phyloP scores from a whole-genome alignment of 306 rosid species.

The Albizia julibrissin region DNA sequence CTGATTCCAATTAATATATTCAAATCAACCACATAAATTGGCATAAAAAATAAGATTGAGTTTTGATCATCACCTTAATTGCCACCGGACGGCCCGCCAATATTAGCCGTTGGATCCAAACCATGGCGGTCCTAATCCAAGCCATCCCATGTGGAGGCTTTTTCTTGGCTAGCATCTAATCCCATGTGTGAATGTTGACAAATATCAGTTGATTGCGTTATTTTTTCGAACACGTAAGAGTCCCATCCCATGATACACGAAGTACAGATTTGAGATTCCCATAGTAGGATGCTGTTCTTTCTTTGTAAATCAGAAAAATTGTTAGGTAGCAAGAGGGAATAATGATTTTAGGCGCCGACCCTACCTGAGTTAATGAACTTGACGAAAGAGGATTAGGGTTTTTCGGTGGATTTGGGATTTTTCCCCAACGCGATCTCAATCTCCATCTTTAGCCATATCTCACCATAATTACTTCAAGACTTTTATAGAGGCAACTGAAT shows the following conservation, averaged over 20 bases:
- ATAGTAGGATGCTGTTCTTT: background rate
- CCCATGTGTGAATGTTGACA: background rate
- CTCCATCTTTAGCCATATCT: too few species aligned
- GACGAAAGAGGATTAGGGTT: background rate
- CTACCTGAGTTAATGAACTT: background rate
- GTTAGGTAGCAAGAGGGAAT: background rate
- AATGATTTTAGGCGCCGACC: background rate
- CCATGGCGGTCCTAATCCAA: background rate
- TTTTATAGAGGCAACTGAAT: background rate
- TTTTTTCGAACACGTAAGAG: conserved; percentile 4
- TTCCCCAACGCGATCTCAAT: background rate
- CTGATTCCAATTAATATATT: background rate
- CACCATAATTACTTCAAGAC: background rate
- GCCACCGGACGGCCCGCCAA: background rate
- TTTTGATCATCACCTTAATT: background rate
- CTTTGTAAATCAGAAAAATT: background rate
- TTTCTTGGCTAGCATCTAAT: background rate
- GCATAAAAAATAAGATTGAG: background rate
- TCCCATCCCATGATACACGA: background rate
- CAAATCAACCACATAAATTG: background rate
- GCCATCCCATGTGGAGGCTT: background rate
- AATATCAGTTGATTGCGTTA: background rate
- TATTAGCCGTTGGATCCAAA: background rate
- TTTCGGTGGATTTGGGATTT: background rate
- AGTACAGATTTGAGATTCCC: background rate